A percentile compares a stretch with the other conserved stretches of the same genome.
Evolutionary conservation across 2,329 filamentous ascomycete species (phyloP).

Genomic region (Verticillium tricorpus): DNA sequence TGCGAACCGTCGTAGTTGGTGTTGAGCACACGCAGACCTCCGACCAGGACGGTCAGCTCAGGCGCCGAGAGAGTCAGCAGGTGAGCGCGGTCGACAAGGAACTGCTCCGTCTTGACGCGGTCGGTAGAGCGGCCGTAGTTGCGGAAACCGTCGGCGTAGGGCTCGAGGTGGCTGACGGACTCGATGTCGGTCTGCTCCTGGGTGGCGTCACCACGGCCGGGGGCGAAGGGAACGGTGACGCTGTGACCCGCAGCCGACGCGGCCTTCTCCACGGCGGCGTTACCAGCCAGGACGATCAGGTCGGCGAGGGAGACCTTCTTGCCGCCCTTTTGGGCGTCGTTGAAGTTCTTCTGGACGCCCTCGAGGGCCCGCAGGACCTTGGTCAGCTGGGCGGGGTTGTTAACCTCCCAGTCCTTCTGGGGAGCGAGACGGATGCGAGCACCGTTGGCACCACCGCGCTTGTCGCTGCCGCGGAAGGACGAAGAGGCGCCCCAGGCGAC

Average conservation of each 20-base stretch:
- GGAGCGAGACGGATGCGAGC: conserved; percentile 71
- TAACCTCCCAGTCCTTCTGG: conserved; percentile 68
- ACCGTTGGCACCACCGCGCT: conserved; percentile 79
- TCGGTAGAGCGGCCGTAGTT: conserved; percentile 64
- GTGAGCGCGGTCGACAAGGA: conserved; percentile 67
- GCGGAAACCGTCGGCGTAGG: conserved; percentile 69
- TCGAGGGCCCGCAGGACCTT: conserved; percentile 60
- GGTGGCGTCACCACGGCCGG: conserved; percentile 67
- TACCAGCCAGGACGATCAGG: conserved; percentile 70
- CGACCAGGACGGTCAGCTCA: conserved; percentile 66
- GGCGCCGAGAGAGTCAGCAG: conserved; percentile 67
- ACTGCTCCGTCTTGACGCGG: conserved; percentile 62
- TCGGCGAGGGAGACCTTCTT: conserved; percentile 78
- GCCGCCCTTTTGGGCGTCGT: conserved; percentile 48
- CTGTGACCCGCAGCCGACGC: conserved; percentile 41
- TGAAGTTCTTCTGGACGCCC: conserved; percentile 62
- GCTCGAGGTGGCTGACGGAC: conserved; percentile 63
- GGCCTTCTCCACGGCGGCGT: conserved; percentile 68
- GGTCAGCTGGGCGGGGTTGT: conserved; percentile 64
- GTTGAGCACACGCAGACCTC: conserved; percentile 66
- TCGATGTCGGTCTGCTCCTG: conserved; percentile 67
- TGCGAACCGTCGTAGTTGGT: conserved; percentile 67
- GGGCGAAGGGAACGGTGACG: conserved; percentile 63
- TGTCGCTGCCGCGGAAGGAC: conserved; percentile 71
- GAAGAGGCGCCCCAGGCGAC: conserved; percentile 67